A percentile compares a stretch with the other conserved stretches of the same genome.
Evolutionary conservation across 441 rosid genomes (phyloP).

Genomic region (Corymbia citriodora): DNA sequence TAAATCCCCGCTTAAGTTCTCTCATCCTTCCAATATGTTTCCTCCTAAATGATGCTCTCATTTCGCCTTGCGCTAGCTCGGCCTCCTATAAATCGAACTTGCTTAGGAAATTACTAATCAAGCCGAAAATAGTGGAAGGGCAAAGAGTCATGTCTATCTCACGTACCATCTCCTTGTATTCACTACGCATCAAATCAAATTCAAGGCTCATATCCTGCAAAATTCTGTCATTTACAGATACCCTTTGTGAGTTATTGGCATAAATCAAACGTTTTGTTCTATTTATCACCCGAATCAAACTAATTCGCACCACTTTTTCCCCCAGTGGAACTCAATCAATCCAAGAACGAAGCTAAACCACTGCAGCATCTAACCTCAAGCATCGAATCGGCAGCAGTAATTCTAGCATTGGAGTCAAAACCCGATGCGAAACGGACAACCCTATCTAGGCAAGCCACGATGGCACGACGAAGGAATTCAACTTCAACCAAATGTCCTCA

Average conservation of each 20-base stretch:
- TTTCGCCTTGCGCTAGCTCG: slow-evolving; percentile 31
- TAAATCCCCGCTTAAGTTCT: slow-evolving; percentile 61
- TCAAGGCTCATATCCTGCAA: slow-evolving; percentile 70
- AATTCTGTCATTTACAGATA: slow-evolving; percentile 32
- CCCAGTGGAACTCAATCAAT: neutral
- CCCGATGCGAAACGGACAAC: neutral
- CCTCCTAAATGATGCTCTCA: slow-evolving; percentile 48
- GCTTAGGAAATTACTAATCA: slow-evolving; percentile 20
- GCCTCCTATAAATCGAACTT: slow-evolving; percentile 40
- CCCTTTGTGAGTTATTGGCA: neutral
- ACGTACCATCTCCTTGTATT: slow-evolving; percentile 62
- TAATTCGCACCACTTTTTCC: neutral
- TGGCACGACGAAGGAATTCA: neutral
- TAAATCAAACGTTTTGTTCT: neutral
- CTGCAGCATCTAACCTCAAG: neutral
- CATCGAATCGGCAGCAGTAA: neutral
- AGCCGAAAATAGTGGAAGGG: neutral
- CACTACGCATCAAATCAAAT: slow-evolving; percentile 39
- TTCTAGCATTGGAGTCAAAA: neutral
- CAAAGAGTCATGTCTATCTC: slow-evolving; percentile 5
- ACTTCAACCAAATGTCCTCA: neutral
- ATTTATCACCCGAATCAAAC: neutral
- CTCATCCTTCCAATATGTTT: slow-evolving; percentile 48
- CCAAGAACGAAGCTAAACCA: neutral
- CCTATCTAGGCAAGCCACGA: neutral